Percentiles rank a stretch among this genome's conserved stretches.
Evolutionary conservation across 2,329 filamentous ascomycete species (phyloP).

Genomic region (Sclerotinia trifoliorum): DNA sequence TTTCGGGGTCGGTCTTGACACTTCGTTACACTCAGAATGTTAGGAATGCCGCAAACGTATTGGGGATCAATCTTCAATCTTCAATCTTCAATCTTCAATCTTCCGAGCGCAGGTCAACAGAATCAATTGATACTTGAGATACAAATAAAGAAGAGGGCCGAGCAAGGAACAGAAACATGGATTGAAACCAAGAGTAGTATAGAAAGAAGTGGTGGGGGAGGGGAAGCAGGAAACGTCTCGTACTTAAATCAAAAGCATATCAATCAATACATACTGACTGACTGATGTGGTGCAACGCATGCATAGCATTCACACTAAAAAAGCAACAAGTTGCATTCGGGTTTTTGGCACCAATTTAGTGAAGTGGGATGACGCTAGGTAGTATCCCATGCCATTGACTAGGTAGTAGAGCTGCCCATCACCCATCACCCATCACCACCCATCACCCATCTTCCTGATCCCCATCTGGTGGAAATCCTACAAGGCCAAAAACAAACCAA

Average conservation of each 20-base stretch:
- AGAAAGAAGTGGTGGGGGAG: background rate
- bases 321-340: background rate
- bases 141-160: background rate
- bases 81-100: background rate
- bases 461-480: conserved; percentile 4
- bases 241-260: background rate
- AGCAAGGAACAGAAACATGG: background rate
- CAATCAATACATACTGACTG: background rate
- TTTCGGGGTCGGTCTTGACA: background rate
- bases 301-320: no score
- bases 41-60: conserved; percentile 9
- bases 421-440: no score
- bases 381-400: no score
- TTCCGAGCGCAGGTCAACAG: background rate
- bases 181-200: background rate
- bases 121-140: background rate
- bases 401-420: no score
- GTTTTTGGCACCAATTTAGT: background rate
- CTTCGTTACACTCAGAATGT: background rate
- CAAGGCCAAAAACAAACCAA: background rate
- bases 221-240: background rate
- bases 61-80: background rate
- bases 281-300: background rate
- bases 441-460: no score
- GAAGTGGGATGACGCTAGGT: no score